These are phyloP conservation scores for Torulaspora maleeae DNA, from an alignment of 805 yeast genomes.

Conservation along the genomic window DNA sequence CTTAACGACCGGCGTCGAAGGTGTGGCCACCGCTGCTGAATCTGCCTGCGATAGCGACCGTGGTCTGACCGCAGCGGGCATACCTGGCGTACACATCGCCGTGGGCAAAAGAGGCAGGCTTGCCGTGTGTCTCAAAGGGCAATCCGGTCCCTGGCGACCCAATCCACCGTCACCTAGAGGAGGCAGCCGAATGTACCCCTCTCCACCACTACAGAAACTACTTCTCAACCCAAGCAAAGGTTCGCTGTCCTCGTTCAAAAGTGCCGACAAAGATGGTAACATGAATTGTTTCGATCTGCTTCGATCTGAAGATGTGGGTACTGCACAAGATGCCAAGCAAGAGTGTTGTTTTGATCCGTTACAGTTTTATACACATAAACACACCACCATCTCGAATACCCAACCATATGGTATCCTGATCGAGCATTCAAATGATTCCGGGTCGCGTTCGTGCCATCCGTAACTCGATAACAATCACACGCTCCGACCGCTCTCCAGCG, in stretches of 20 bases:
- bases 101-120: neutral
- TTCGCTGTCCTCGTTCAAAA: slow-evolving; percentile 16
- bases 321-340: neutral
- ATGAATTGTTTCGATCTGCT: slow-evolving; percentile 10
- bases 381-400: slow-evolving; percentile 1
- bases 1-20: slow-evolving; percentile 22
- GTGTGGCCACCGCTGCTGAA: slow-evolving; percentile 2
- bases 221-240: slow-evolving; percentile 21
- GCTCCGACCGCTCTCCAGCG: neutral
- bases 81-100: neutral
- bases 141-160: slow-evolving; percentile 25
- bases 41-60: slow-evolving; percentile 8
- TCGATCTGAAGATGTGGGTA: neutral
- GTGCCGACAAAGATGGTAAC: slow-evolving; percentile 24
- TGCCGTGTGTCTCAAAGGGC: slow-evolving; percentile 27
- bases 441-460: slow-evolving; percentile 13
- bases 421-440: slow-evolving; percentile 13
- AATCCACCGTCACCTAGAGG: slow-evolving; percentile 20
- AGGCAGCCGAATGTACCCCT: slow-evolving; percentile 31
- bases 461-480: neutral
- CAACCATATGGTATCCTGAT: slow-evolving; percentile 15
- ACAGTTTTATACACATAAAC: slow-evolving; percentile 2
- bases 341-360: neutral
- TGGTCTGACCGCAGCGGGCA: slow-evolving; percentile 2
- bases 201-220: slow-evolving; percentile 24